These are phyloP conservation scores for Paramyrothecium roridum DNA, from an alignment of 2,329 filamentous ascomycete genomes.

Conservation along the genomic window DNA sequence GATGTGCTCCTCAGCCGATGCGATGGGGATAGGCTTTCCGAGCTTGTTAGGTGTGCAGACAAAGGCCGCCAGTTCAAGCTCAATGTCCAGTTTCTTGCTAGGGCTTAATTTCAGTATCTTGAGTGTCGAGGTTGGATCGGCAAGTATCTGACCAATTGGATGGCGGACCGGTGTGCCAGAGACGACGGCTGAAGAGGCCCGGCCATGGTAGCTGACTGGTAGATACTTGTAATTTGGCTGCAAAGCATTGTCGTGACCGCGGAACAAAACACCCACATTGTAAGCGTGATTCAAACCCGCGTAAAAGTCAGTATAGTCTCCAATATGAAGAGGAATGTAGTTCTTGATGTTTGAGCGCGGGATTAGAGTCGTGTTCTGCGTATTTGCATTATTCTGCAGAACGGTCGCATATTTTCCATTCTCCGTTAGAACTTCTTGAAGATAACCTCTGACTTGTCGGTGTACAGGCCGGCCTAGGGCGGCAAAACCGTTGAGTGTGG, in stretches of 20 bases:
- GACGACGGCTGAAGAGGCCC: constrained; percentile 71
- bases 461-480: constrained; percentile 65
- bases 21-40: constrained; percentile 63
- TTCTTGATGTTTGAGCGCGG: constrained; percentile 47
- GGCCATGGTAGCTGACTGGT: constrained; percentile 78
- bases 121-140: constrained; percentile 39
- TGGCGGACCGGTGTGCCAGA: constrained; percentile 71
- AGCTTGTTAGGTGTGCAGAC: constrained; percentile 64
- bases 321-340: constrained; percentile 73
- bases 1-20: constrained; percentile 64
- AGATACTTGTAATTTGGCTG: constrained; percentile 80
- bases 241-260: constrained; percentile 69
- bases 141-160: constrained; percentile 70
- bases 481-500: constrained; percentile 28
- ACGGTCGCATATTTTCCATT: constrained; percentile 39
- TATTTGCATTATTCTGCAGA: constrained; percentile 30
- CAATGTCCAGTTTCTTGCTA: constrained; percentile 65
- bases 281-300: constrained; percentile 77
- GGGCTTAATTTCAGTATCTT: constrained; percentile 57
- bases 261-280: constrained; percentile 66
- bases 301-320: constrained; percentile 85
- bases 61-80: constrained; percentile 76
- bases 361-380: constrained; percentile 24
- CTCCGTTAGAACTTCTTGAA: constrained; percentile 58
- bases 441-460: constrained; percentile 65